Evolutionary conservation across 257 asterid genomes (phyloP), one percentile per base, ranked within the genome.

Genomic region (Penstemon newberryi): DNA sequence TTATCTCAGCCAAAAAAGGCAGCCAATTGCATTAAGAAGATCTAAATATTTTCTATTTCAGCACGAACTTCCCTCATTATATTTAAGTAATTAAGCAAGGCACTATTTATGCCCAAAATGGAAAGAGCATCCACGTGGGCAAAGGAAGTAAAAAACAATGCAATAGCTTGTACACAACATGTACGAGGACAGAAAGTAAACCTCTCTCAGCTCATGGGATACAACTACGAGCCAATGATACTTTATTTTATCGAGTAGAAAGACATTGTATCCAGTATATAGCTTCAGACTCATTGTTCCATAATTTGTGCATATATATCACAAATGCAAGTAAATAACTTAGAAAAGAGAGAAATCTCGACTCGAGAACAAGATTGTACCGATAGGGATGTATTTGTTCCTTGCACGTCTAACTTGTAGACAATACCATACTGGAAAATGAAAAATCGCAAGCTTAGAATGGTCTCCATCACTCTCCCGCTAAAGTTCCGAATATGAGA

Each of bases 381-480:
- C 86, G 96, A 69, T 46, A 93, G 82, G 38, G 99, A 89, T 61
- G 96, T 90, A 80, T 87, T 25, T 11, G 72, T 50, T 68, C 86
- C 94, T 80, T 93, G 92, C 60, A 88, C 70, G 50, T 83, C 2
- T 67, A 93, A 73, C 86, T 93, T 91, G 90, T 93, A 93, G 19
- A 93, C 86, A 60, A 93, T 60, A 44, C 99, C 99, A 66, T 81
- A 93, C 83, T 93, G 99, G 91, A 93, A 88, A 47, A 93, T 77
- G 82, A 94, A 91, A 83, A 94, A 94, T 42, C 99, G 85, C 43
- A 94, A 79, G 80, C 97, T 87, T 70, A 94, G 83, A 77, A 94
- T 80, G 68, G 99, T 91, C 82, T 94, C 99, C 78, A 91, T 76
- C 77, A 94, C 78, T 81, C 99, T 86, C 62, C 99, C 96, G 61